Evolutionary conservation across 352 stramenopile genomes (phyloP), one percentile per base, ranked within the genome.

Genomic region (Phytophthora melonis): DNA sequence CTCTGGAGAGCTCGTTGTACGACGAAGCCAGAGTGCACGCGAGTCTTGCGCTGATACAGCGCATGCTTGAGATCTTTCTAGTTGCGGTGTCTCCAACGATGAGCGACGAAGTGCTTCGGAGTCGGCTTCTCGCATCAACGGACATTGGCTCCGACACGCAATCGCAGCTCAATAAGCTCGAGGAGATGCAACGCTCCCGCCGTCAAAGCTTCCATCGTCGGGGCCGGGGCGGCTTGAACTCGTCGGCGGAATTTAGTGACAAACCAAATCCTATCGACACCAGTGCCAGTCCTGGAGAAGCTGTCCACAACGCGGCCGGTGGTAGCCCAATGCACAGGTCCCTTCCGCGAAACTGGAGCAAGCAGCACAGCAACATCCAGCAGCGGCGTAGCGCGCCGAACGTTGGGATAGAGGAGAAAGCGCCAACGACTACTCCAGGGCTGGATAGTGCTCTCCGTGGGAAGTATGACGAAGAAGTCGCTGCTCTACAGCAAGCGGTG

Each of bases 301-400:
- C 59, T 5, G 11, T 23, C n/a, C 70, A 76, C 11, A 73, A 50
- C 36, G 41, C 30, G 9, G 23, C 49, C 9, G 59, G 66, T 39
- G 61, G 64, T 7, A 67, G 30, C 68, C 47, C 63, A 36, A 36
- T 52, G 10, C 49, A 77, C 23, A 78, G 55, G 19, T 77, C 87
- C 3, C 70, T 93, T 32, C 87, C 87, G 11, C 82, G 86, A 4
- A 91, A 86, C 36, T 93, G 87, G 87, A 86, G 77, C 10, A 94
- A 94, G 52, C 82, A 83, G 23, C 81, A 89, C 49, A 55, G 68
- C 3, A 72, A 39, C 6, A 55, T 68, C 3, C 66, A 77, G 19
- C 72, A 79, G n/a, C 77, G 74, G 39, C 75, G 77, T 30, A 71
- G 66, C 18, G 82, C 70, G 8, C 34, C 74, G 5, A 82, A 45